These are phyloP conservation scores for Quercus gilva DNA, from an alignment of 306 rosid species.

Conservation along the genomic window DNA sequence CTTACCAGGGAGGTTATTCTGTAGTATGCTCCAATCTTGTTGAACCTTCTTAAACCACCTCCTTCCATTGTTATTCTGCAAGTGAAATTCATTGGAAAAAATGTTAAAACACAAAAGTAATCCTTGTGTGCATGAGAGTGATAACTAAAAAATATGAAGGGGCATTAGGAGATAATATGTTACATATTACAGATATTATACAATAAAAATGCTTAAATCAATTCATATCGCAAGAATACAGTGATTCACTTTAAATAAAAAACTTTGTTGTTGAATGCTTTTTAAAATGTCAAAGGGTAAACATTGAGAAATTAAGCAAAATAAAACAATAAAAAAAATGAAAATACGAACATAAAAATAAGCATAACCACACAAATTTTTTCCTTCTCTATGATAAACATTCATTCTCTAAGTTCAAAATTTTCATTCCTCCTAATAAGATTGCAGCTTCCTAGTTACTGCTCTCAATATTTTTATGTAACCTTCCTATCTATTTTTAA, in stretches of 20 bases:
- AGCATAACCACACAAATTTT: background rate
- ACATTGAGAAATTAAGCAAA: background rate
- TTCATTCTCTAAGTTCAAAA: background rate
- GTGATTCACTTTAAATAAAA: background rate
- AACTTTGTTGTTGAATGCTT: background rate
- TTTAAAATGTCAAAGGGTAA: background rate
- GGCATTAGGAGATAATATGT: background rate
- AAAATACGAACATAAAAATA: background rate
- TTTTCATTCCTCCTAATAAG: background rate
- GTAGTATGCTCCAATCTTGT: slow-evolving; percentile 97
- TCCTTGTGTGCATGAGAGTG: slow-evolving; percentile 8
- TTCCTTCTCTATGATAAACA: background rate
- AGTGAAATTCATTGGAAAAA: slow-evolving; percentile 1
- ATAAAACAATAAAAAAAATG: background rate
- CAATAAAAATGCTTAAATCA: background rate
- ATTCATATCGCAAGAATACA: background rate
- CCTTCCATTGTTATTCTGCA: slow-evolving; percentile 69
- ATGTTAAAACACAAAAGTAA: slow-evolving; percentile 15
- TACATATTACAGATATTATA: background rate
- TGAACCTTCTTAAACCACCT: slow-evolving; percentile 96
- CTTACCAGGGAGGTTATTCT: slow-evolving; percentile 92
- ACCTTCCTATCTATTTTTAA: background rate
- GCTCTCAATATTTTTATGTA: background rate
- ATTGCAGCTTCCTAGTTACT: background rate
- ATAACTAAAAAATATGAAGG: slow-evolving; percentile 1